Evolutionary conservation across 148 eudicot species (phyloP), one percentile per base, ranked within the genome.

Genomic region (Vaccinium myrtillus): DNA sequence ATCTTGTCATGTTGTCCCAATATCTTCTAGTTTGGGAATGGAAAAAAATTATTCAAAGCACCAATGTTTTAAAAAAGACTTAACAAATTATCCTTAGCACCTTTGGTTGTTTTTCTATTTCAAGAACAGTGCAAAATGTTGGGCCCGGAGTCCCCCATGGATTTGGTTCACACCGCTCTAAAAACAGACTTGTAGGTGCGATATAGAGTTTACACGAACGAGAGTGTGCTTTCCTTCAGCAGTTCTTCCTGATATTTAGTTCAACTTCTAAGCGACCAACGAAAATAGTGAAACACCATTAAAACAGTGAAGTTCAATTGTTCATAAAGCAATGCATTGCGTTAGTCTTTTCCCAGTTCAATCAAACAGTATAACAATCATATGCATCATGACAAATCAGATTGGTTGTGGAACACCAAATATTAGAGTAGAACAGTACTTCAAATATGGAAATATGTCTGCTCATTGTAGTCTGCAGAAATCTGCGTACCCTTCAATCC

Each of bases 301-400:
- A 50, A 77, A 49, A 51, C 43, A 23, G 79, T 4, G 79, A 75
- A 75, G 21, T 19, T 77, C 56, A n/a, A 12, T 5, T 18, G 58
- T 77, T 77, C 59, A 49, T 15, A 50, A 51, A 51, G 36, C 78
- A 75, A 77, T 27, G 55, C 59, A 51, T 51, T 49, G 58, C 59
- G 23, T 43, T 21, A 46, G n/a, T 39, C 46, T 75, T 21, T 19
- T 75, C 30, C 14, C 54, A 11, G 78, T 75, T 48, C 78, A 75
- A 7, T 75, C 27, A 46, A 75, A 75, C 53, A 74, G 15, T 18
- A 19, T 46, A 49, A 75, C 23, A 19, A 75, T 75, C 50, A 19
- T 75, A 43, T 46, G 78, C 78, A 46, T 75, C 27, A 75, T 73
- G 78, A 75, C 19, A n/a, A 75, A 43, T 75, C 58, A 23, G 12